These are phyloP conservation scores for Aspergillus bertholletiae DNA, from an alignment of 495 filamentous ascomycete genomes.

Conservation along the genomic window DNA sequence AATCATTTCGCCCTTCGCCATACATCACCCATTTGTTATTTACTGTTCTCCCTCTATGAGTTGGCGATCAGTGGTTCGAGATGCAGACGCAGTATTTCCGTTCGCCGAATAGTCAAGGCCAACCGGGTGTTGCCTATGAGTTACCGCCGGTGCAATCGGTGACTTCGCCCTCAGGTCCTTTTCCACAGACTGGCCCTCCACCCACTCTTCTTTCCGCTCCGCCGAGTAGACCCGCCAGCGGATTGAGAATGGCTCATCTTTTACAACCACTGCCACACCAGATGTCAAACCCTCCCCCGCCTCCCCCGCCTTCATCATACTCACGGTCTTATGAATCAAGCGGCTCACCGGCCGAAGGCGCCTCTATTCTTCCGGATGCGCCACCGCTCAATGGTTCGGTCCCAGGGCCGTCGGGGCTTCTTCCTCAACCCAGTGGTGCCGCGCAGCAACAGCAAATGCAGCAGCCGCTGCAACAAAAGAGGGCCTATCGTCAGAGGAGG, in stretches of 20 bases:
- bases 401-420: conserved; percentile 36
- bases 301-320: conserved; percentile 31
- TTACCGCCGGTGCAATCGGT: conserved; percentile 40
- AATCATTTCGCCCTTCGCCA: not conserved
- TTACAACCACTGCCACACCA: conserved; percentile 37
- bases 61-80: conserved; percentile 7
- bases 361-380: conserved; percentile 30
- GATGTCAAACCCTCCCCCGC: conserved; percentile 18
- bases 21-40: not conserved
- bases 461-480: conserved; percentile 71
- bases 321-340: conserved; percentile 42
- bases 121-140: conserved; percentile 31
- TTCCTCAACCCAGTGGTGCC: conserved; percentile 39
- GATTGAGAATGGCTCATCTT: conserved; percentile 43
- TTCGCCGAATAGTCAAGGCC: conserved; percentile 16
- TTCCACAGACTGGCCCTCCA: conserved; percentile 19
- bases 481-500: conserved; percentile 88
- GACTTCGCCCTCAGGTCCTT: conserved; percentile 32
- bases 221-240: conserved; percentile 42
- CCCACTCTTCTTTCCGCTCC: conserved; percentile 39
- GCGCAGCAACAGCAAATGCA: conserved; percentile 37
- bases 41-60: conserved; percentile 14
- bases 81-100: conserved; percentile 24
- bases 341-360: conserved; percentile 38
- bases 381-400: conserved; percentile 32